A percentile compares a stretch with the other conserved stretches of the same genome.
Evolutionary conservation across 768 basidiomycete species (phyloP).

Genomic region (Fistulinella prunicolor): DNA sequence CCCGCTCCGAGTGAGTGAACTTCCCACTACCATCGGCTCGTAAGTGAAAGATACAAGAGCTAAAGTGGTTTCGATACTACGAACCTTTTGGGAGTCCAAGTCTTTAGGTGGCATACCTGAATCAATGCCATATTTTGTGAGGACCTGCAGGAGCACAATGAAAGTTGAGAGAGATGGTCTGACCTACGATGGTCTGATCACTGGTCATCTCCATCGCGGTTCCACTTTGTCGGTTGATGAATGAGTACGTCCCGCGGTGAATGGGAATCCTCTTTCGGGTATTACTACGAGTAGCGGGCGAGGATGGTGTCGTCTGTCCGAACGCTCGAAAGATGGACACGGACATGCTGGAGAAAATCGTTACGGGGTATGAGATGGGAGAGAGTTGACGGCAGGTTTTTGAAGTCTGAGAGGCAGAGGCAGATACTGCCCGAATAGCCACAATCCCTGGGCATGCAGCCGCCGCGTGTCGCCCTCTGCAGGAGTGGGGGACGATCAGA

Average conservation of each 20-base stretch:
- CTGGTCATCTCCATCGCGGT: slow-evolving; percentile 30
- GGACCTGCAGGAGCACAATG: background rate
- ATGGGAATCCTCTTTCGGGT: slow-evolving; percentile 23
- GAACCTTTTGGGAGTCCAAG: slow-evolving; percentile 27
- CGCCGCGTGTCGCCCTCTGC: too few species aligned
- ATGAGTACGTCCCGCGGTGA: slow-evolving; percentile 30
- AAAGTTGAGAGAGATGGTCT: background rate
- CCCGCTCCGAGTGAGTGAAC: slow-evolving; percentile 29
- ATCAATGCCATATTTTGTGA: slow-evolving; percentile 1
- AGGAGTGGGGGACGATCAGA: too few species aligned
- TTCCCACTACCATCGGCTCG: slow-evolving; percentile 22
- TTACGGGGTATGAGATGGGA: too few species aligned
- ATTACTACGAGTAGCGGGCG: slow-evolving; percentile 11
- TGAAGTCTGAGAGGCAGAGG: too few species aligned
- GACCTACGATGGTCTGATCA: slow-evolving; percentile 24
- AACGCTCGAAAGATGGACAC: slow-evolving; percentile 22
- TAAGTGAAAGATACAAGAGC: background rate
- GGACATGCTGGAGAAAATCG: slow-evolving; percentile 11
- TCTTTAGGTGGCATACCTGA: slow-evolving; percentile 32
- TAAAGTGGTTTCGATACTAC: background rate
- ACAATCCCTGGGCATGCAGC: too few species aligned
- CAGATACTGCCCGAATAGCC: too few species aligned
- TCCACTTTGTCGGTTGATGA: slow-evolving; percentile 32
- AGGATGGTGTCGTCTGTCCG: slow-evolving; percentile 9
- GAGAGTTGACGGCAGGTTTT: too few species aligned